Conservation (phyloP, 257 asterid species). For the Jacaranda mimosifolia region DNA sequence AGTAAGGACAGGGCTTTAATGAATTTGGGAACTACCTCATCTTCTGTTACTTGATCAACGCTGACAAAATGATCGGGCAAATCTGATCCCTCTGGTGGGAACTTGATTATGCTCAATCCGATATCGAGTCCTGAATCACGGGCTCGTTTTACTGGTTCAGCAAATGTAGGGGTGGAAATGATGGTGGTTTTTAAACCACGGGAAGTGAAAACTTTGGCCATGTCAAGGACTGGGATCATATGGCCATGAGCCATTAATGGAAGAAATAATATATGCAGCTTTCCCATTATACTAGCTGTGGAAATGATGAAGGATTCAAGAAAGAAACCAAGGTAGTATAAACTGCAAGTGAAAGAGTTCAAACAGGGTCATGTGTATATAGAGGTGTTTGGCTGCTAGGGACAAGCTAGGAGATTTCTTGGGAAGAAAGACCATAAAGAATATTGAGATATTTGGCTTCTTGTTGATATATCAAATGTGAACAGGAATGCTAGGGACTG, state of each 20-base stretch:
- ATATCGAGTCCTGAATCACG: slow-evolving; percentile 42
- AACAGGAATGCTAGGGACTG: no score
- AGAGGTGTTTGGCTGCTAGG: no score
- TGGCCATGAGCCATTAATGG: slow-evolving; percentile 67
- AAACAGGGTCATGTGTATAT: no score
- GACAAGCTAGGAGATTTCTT: no score
- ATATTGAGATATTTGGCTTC: no score
- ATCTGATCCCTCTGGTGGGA: slow-evolving; percentile 49
- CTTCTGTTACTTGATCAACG: slow-evolving; percentile 36
- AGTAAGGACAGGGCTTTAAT: slow-evolving; percentile 38
- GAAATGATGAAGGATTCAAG: not conserved
- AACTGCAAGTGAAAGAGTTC: no score
- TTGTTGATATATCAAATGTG: no score
- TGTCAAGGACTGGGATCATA: slow-evolving; percentile 59
- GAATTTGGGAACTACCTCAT: slow-evolving; percentile 32
- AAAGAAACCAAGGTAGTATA: no score
- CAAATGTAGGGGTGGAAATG: slow-evolving; percentile 41
- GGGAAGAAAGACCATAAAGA: no score
- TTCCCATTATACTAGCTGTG: not conserved
- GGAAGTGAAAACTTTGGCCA: slow-evolving; percentile 61
- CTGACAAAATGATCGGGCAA: slow-evolving; percentile 49
- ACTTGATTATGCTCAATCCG: slow-evolving; percentile 30
- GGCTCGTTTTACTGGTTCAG: slow-evolving; percentile 29
- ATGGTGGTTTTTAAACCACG: slow-evolving; percentile 51
- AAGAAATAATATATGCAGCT: slow-evolving; percentile 48